phyloP scores from a whole-genome alignment of 1,284 basidiomycete genomes.

The Trichosporon sp. region DNA sequence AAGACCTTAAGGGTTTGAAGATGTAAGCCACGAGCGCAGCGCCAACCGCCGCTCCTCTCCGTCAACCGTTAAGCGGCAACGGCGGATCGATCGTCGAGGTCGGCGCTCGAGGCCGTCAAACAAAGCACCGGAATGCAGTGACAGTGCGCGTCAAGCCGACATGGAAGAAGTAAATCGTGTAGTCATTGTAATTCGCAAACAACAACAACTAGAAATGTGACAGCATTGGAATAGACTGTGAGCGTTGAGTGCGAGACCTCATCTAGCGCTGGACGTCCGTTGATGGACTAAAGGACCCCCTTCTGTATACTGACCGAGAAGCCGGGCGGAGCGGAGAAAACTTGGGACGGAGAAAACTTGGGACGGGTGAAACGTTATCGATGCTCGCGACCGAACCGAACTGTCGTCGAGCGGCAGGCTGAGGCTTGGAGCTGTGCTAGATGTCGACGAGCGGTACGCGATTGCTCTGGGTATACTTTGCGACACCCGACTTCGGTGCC shows the following conservation, averaged over 20 bases:
- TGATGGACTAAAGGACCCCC: too few relatives aligned
- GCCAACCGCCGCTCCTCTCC: too few relatives aligned
- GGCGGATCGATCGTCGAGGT: too few relatives aligned
- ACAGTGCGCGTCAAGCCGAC: background rate
- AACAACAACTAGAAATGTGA: constrained; percentile 5
- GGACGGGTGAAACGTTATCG: background rate
- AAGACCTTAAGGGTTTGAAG: constrained; percentile 5
- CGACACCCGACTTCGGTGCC: too few relatives aligned
- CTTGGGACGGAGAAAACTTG: too few relatives aligned
- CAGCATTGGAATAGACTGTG: constrained; percentile 6
- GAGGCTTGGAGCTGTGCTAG: too few relatives aligned
- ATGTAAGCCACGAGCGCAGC: background rate
- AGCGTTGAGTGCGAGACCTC: background rate
- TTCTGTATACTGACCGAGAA: too few relatives aligned
- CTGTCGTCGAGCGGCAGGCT: background rate
- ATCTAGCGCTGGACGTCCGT: too few relatives aligned
- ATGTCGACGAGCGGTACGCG: too few relatives aligned
- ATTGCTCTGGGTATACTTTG: too few relatives aligned
- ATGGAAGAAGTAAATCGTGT: background rate
- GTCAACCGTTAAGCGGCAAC: too few relatives aligned
- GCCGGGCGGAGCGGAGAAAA: too few relatives aligned
- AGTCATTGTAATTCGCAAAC: constrained; percentile 3
- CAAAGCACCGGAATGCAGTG: background rate
- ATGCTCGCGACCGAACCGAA: background rate
- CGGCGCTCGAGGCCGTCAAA: background rate